phyloP scores from a whole-genome alignment of 106 monocot genomes.

The Dioscorea dumetorum region DNA sequence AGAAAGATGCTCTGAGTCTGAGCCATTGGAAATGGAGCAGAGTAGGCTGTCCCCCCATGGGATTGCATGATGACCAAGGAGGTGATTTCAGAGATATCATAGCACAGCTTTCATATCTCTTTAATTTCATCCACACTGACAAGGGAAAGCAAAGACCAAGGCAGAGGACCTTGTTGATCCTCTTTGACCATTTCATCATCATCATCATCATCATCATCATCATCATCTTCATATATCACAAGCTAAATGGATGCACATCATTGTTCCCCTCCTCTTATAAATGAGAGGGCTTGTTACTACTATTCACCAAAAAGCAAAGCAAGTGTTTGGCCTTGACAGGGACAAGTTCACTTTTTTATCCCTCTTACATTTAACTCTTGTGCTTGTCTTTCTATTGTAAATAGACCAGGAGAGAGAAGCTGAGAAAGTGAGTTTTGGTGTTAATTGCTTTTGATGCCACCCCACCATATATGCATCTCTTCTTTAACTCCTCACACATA shows the following conservation, averaged over 20 bases:
- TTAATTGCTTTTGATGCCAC: constrained; percentile 1
- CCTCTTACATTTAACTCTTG: background rate
- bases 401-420: background rate
- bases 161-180: constrained; percentile 9
- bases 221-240: constrained; percentile 2
- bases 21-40: constrained; percentile 29
- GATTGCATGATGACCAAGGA: constrained; percentile 20
- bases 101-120: constrained; percentile 3
- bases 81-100: constrained; percentile 31
- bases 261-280: background rate
- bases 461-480: background rate
- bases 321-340: constrained; percentile 22
- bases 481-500: constrained; percentile 8
- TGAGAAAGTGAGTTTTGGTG: background rate
- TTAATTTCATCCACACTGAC: constrained; percentile 2
- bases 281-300: background rate
- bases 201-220: constrained; percentile 9
- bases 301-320: background rate
- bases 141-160: background rate
- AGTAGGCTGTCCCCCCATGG: constrained; percentile 13
- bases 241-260: constrained; percentile 17
- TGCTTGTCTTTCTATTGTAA: background rate
- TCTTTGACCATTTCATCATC: constrained; percentile 11
- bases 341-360: constrained; percentile 11
- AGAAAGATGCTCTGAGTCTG: constrained; percentile 21